These are phyloP conservation scores for Suhomyces chickasaworum DNA, from an alignment of 1,139 yeast genomes.

Conservation along the genomic window DNA sequence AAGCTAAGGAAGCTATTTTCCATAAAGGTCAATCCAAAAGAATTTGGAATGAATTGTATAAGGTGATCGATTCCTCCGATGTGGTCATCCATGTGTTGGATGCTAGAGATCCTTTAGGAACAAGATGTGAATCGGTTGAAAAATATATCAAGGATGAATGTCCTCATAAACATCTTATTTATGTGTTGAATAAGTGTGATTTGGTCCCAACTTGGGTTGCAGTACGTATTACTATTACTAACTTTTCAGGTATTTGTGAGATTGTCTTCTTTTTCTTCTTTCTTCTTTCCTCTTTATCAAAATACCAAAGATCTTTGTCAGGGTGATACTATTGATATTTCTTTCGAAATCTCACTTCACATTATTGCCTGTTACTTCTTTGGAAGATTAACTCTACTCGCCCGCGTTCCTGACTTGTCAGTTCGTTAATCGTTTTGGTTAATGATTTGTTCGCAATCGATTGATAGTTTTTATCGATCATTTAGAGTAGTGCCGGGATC, in stretches of 20 bases:
- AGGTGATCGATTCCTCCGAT: slow-evolving; percentile 96
- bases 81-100: slow-evolving; percentile 95
- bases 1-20: slow-evolving; percentile 94
- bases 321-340: slow-evolving; percentile 51
- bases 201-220: slow-evolving; percentile 99
- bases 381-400: slow-evolving; percentile 79
- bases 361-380: slow-evolving; percentile 91
- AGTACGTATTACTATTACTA: slow-evolving; percentile 64
- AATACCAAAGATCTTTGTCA: slow-evolving; percentile 69
- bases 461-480: slow-evolving; percentile 48
- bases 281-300: slow-evolving; percentile 11
- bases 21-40: slow-evolving; percentile 97
- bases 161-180: slow-evolving; percentile 94
- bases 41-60: slow-evolving; percentile 97
- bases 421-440: slow-evolving; percentile 48
- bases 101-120: slow-evolving; percentile 97
- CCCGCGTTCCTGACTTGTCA: slow-evolving; percentile 38
- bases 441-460: slow-evolving; percentile 42
- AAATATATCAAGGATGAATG: slow-evolving; percentile 91
- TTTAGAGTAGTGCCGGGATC: slow-evolving; percentile 46
- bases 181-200: slow-evolving; percentile 95
- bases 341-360: slow-evolving; percentile 26
- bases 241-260: slow-evolving; percentile 11
- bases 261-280: slow-evolving; percentile 10
- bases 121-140: slow-evolving; percentile 91